A percentile compares a stretch with the other conserved stretches of the same genome.
Evolutionary conservation across 768 basidiomycete genomes (phyloP).

Genomic region (Termitomyces sp.): DNA sequence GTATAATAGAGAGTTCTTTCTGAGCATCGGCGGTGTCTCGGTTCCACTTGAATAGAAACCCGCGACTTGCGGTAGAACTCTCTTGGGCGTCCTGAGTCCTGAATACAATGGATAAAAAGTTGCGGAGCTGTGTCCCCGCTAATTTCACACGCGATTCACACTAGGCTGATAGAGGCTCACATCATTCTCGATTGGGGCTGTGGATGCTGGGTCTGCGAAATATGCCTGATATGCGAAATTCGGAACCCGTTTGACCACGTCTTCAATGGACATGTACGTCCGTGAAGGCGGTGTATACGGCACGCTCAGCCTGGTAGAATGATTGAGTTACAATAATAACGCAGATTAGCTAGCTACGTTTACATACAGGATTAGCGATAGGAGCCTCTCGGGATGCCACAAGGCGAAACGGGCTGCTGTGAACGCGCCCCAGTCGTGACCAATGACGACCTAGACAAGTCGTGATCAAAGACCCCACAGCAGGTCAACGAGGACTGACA

Average conservation of each 20-base stretch:
- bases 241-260: constrained; percentile 46
- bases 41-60: constrained; percentile 23
- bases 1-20: constrained; percentile 16
- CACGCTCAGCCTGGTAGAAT: constrained; percentile 49
- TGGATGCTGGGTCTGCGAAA: constrained; percentile 49
- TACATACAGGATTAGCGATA: constrained; percentile 57
- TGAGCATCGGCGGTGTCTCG: constrained; percentile 7
- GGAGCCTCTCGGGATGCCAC: constrained; percentile 62
- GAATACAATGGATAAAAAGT: constrained; percentile 28
- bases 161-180: constrained; percentile 42
- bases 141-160: constrained; percentile 21
- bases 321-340: neutral
- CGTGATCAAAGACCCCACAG: neutral
- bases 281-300: constrained; percentile 60
- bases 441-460: constrained; percentile 50
- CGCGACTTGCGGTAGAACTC: constrained; percentile 16
- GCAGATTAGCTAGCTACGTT: neutral
- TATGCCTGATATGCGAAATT: constrained; percentile 66
- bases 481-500: constrained; percentile 31
- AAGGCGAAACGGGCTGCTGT: constrained; percentile 62
- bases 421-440: constrained; percentile 79
- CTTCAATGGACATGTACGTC: constrained; percentile 42
- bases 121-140: constrained; percentile 27
- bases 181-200: constrained; percentile 48
- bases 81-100: constrained; percentile 12